These are phyloP conservation scores for Sphaerulina vaccinii DNA, from an alignment of 2,329 filamentous ascomycete genomes.

Conservation along the genomic window DNA sequence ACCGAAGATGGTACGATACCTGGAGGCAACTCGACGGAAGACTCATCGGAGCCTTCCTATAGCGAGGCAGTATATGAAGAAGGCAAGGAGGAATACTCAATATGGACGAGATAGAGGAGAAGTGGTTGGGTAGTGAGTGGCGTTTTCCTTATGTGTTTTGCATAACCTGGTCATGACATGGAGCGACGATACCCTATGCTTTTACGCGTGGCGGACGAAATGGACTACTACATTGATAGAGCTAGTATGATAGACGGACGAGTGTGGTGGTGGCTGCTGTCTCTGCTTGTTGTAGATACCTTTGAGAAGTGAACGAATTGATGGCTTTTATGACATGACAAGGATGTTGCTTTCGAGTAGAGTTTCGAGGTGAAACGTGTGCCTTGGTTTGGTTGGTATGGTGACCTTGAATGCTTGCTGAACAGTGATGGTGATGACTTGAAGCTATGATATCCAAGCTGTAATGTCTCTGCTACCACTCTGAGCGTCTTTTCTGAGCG, in stretches of 20 bases:
- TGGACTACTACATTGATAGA: conserved; percentile 8
- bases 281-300: background rate
- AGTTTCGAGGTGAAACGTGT: background rate
- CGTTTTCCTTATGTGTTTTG: background rate
- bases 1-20: conserved; percentile 43
- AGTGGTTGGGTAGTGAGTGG: background rate
- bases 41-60: conserved; percentile 16
- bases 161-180: background rate
- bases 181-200: conserved; percentile 12
- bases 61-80: conserved; percentile 16
- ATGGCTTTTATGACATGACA: background rate
- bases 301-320: background rate
- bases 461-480: too few relatives aligned
- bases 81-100: conserved; percentile 16
- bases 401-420: too few relatives aligned
- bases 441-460: background rate
- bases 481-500: too few relatives aligned
- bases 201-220: conserved; percentile 1
- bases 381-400: background rate
- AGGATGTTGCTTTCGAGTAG: background rate
- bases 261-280: background rate
- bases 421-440: background rate
- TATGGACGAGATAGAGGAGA: conserved; percentile 19
- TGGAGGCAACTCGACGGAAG: conserved; percentile 39
- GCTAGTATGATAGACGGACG: background rate